Conservation (phyloP, 805 yeast species). For the Suhomyces xylopsoci region DNA sequence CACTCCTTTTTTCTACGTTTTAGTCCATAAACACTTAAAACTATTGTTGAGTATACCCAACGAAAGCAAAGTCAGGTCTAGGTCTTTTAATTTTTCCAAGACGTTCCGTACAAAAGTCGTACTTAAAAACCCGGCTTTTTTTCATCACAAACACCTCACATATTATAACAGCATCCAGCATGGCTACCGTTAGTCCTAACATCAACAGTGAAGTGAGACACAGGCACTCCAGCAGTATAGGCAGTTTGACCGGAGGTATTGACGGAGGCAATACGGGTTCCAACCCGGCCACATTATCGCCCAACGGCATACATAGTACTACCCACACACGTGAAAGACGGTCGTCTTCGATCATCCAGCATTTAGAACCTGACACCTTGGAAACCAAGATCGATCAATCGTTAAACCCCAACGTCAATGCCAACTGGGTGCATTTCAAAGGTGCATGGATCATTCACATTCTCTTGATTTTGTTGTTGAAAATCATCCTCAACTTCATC, state of each 20-base stretch:
- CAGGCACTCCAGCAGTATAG: slow-evolving; percentile 12
- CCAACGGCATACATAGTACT: slow-evolving; percentile 25
- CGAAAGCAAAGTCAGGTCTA: not conserved
- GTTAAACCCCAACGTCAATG: slow-evolving; percentile 84
- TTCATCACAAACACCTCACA: not conserved
- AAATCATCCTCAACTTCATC: slow-evolving; percentile 71
- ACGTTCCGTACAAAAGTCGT: not conserved
- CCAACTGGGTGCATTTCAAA: slow-evolving; percentile 92
- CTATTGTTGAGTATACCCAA: not conserved
- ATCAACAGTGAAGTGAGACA: slow-evolving; percentile 3
- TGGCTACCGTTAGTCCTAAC: slow-evolving; percentile 3
- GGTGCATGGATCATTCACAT: slow-evolving; percentile 97
- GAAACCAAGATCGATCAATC: slow-evolving; percentile 92
- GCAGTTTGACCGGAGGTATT: slow-evolving; percentile 9
- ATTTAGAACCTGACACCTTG: slow-evolving; percentile 87
- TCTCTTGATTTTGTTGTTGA: slow-evolving; percentile 71
- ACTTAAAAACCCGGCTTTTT: not conserved
- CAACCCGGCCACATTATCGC: slow-evolving; percentile 14
- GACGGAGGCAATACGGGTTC: not conserved
- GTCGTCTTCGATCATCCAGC: slow-evolving; percentile 85
- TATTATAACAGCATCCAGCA: not conserved
- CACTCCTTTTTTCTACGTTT: not conserved
- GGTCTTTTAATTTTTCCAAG: not conserved
- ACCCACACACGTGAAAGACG: slow-evolving; percentile 51
- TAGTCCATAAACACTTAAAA: not conserved